Evolutionary conservation across 257 asterid species (phyloP), one percentile per base, ranked within the genome.

Genomic region (Echites panduratus): DNA sequence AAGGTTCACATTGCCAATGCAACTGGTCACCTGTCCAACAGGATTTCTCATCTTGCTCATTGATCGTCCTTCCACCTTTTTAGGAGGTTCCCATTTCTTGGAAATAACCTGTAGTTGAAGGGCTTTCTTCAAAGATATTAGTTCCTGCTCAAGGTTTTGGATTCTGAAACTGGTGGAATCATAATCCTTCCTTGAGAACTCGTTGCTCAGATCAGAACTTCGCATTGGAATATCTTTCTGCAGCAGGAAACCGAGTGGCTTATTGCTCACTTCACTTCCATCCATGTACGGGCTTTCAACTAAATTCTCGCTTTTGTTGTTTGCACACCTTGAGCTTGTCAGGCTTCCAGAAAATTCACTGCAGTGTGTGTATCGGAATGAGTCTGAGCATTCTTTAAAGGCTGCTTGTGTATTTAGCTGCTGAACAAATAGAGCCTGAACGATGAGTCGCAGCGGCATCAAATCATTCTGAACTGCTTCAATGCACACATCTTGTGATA

Each of bases 361-460:
- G 47, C 83, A 69, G n/a, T 81, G 71, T 0, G 81, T 74, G 65
- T 79, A 82, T 45, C 91, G 77, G 57, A 89, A 89, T 5, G 90
- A 90, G 58, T 85, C 86, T 32, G 90, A 83, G 80, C 92, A 87
- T 70, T 84, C 95, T 62, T 59, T 83, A 66, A 87, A 87, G 43
- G 87, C 95, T 81, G 84, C 89, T 59, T 88, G 96, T 10, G 95
- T 90, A 83, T 85, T 84, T 13, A 86, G 54, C 62, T 90, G 95
- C 85, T 90, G 97, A 64, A 88, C 90, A 35, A 85, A 87, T 61
- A 90, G 91, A 3, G 93, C 97, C 76, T 87, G 97, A 70, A 90
- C 90, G 58, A 90, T 84, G 27, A 90, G 85, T 54, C 91, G 74
- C 72, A 90, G 74, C 2, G 96, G 97, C 96, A 89, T 90, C 72